Evolutionary conservation across 2,329 filamentous ascomycete species (phyloP).

Genomic region (Ceratocystis huliohia): DNA sequence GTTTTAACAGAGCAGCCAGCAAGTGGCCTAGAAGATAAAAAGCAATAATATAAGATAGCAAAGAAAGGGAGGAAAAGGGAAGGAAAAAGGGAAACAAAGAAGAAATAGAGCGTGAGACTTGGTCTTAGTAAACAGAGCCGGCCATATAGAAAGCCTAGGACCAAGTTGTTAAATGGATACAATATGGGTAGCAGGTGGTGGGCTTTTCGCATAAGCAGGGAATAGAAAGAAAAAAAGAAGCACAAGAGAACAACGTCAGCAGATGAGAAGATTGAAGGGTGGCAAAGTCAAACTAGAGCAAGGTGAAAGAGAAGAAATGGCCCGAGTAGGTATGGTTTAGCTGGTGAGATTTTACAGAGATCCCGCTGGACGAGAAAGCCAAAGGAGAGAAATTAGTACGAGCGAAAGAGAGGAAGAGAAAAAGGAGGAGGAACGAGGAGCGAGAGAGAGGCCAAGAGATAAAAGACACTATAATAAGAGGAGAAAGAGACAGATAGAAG

Average conservation of each 20-base stretch:
- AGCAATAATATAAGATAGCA: not conserved
- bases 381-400: not conserved
- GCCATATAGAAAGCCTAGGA: not conserved
- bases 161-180: not conserved
- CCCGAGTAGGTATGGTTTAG: not conserved
- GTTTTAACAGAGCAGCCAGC: not conserved
- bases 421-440: not conserved
- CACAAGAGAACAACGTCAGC: not conserved
- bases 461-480: not conserved
- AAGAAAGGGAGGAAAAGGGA: not conserved
- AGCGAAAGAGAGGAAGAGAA: not conserved
- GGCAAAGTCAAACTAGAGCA: not conserved
- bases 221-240: constrained; percentile 8
- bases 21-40: not conserved
- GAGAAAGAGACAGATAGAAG: not conserved
- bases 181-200: not conserved
- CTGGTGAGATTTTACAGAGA: not conserved
- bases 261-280: not conserved
- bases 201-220: not conserved
- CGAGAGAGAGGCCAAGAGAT: not conserved
- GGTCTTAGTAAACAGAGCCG: not conserved
- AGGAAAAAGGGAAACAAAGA: not conserved
- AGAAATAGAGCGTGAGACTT: not conserved
- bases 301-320: constrained; percentile 20
- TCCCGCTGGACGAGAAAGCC: not conserved